These are phyloP conservation scores for Colletotrichum chrysophilum DNA, from an alignment of 2,329 filamentous ascomycete species.

Conservation along the genomic window DNA sequence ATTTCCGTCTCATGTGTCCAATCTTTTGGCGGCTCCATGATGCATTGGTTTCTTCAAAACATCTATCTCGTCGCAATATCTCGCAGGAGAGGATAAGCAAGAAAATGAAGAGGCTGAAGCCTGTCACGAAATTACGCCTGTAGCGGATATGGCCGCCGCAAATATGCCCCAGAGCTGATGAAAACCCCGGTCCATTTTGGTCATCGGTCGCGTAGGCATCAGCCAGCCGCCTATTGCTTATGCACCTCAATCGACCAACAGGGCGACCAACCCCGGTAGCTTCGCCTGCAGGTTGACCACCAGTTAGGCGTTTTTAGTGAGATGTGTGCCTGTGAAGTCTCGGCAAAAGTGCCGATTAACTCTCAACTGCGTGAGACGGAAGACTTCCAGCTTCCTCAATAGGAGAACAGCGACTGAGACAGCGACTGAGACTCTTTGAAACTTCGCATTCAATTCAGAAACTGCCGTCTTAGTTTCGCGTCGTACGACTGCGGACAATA, in stretches of 20 bases:
- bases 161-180: not conserved
- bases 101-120: not conserved
- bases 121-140: not conserved
- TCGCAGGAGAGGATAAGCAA: not conserved
- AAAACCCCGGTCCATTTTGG: not conserved
- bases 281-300: not conserved
- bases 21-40: not conserved
- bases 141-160: not conserved
- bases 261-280: not conserved
- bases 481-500: not conserved
- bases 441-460: not conserved
- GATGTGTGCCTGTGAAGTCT: not conserved
- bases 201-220: not conserved
- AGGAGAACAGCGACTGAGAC: not conserved
- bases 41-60: not conserved
- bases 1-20: constrained; percentile 9
- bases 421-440: not conserved
- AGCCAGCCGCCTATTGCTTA: not conserved
- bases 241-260: not conserved
- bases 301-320: not conserved
- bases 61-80: not conserved
- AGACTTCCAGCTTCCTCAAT: not conserved
- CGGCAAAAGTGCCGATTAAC: not conserved
- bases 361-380: not conserved
- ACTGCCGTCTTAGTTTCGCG: not conserved